Evolutionary conservation across 2,329 filamentous ascomycete genomes (phyloP), one percentile per base, ranked within the genome.

Genomic region (Monilinia vaccinii-corymbosi): DNA sequence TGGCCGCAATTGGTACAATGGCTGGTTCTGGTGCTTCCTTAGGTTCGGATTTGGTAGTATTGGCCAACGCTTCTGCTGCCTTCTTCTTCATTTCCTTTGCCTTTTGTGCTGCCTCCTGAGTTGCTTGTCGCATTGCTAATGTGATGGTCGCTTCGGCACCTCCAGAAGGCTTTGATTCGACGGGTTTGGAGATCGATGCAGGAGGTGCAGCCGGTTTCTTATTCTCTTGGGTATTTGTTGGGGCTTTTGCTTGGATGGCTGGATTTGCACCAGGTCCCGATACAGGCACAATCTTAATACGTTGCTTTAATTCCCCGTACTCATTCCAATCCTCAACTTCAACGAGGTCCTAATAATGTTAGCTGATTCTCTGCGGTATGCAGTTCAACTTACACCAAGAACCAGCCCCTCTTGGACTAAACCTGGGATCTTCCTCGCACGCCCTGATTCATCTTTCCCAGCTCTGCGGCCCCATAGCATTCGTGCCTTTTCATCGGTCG

Each of bases 281-380:
- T 36, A 49, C 59, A 55, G 52, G 48, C 13, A 49, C 59, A 38
- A 52, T 62, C 50, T 58, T 64, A n/a, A 55, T 84, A 69, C 93
- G 88, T 75, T 93, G 84, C 74, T 91, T 91, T 63, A 99, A 82
- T 76, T 97, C 93, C 75, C 91, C 91, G 75, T 95, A 97, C 74
- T 99, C 94, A 77, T 99, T 99, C 94, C 93, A 97, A 73, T 99
- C 94, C 75, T 99, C 94, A 64, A 97, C 85, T 74, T 97, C 87
- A 65, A 93, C 88, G 53, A 97, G 81, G 73, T 97, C 94, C 92
- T 97, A 65, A 45, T 64, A 49, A 46, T 18, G 58, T 70, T 53
- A 71, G 64, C 47, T 25, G 21, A 6, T 23, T 21, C 34, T 46
- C 50, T 46, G 36, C 46, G 18, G 45, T 40, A 21, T 42, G 11